These are phyloP conservation scores for Rickenella mellea DNA, from an alignment of 768 basidiomycete genomes.

Conservation along the genomic window DNA sequence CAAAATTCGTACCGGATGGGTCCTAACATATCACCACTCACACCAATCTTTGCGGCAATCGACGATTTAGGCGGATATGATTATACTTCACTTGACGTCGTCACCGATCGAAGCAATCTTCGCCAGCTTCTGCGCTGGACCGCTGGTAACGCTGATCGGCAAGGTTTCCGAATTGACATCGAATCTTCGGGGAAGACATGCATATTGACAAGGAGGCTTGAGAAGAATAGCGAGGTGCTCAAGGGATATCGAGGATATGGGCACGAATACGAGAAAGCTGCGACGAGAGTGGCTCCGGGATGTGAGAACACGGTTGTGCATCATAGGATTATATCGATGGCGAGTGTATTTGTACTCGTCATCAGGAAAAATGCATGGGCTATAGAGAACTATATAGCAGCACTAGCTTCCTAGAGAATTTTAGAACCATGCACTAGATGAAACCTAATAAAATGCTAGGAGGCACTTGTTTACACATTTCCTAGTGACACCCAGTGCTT, in stretches of 20 bases:
- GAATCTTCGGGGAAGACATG: constrained; percentile 57
- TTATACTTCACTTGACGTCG: constrained; percentile 31
- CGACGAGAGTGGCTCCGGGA: constrained; percentile 36
- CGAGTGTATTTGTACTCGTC: no score
- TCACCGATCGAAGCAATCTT: constrained; percentile 60
- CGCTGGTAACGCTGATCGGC: constrained; percentile 9
- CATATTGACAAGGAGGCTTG: constrained; percentile 54
- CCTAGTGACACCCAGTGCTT: no score
- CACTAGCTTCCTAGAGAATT: no score
- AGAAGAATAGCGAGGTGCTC: constrained; percentile 14
- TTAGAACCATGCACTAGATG: no score
- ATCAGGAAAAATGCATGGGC: no score
- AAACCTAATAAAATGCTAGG: no score
- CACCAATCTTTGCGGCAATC: constrained; percentile 54
- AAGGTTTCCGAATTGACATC: constrained; percentile 58
- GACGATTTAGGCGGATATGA: constrained; percentile 28
- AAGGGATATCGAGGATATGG: constrained; percentile 37
- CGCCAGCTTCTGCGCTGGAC: constrained; percentile 57
- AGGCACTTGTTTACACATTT: no score
- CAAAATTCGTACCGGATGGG: constrained; percentile 44
- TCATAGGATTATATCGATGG: constrained; percentile 50
- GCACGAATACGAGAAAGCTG: constrained; percentile 49
- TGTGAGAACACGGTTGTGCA: constrained; percentile 47
- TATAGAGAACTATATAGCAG: no score
- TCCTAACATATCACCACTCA: constrained; percentile 25